A percentile compares a stretch with the other conserved stretches of the same genome.
phyloP scores from a whole-genome alignment of 108 stramenopile genomes.

The Conticribra guillardii region DNA sequence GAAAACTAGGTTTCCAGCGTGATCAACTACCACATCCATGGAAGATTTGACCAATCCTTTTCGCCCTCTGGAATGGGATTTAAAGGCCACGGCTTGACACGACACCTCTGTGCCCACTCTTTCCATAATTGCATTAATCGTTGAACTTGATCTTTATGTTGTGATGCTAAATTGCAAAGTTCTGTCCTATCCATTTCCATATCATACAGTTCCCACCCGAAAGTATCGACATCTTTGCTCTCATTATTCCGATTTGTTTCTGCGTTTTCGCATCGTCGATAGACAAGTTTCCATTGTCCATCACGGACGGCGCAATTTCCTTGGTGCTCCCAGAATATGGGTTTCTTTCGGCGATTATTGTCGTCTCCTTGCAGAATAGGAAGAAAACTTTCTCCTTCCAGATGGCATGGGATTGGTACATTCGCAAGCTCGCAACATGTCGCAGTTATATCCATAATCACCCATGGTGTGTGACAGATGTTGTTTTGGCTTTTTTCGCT shows the following conservation, averaged over 20 bases:
- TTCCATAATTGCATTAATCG: constrained; percentile 35
- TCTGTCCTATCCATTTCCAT: constrained; percentile 54
- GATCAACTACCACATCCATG: constrained; percentile 45
- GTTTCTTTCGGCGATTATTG: constrained; percentile 9
- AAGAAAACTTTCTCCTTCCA: constrained; percentile 54
- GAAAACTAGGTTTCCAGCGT: too few species aligned
- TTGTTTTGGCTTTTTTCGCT: constrained; percentile 4
- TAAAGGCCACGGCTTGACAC: constrained; percentile 46
- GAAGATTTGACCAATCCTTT: constrained; percentile 58
- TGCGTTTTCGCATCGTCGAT: constrained; percentile 27
- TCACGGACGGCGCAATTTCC: constrained; percentile 50
- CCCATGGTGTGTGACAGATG: constrained; percentile 47
- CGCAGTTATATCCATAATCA: constrained; percentile 55
- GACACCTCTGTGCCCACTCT: constrained; percentile 42
- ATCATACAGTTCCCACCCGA: constrained; percentile 50
- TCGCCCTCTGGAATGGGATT: constrained; percentile 41
- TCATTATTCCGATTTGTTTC: neutral
- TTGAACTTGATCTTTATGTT: constrained; percentile 28
- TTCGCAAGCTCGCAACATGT: constrained; percentile 45
- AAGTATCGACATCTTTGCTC: neutral
- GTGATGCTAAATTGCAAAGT: constrained; percentile 27
- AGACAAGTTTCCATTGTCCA: constrained; percentile 53
- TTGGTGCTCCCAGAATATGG: constrained; percentile 59
- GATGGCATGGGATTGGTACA: constrained; percentile 19
- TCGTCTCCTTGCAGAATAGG: constrained; percentile 30